phyloP scores from a whole-genome alignment of 202 grass and related monocot species.

The Digitaria exilis region DNA sequence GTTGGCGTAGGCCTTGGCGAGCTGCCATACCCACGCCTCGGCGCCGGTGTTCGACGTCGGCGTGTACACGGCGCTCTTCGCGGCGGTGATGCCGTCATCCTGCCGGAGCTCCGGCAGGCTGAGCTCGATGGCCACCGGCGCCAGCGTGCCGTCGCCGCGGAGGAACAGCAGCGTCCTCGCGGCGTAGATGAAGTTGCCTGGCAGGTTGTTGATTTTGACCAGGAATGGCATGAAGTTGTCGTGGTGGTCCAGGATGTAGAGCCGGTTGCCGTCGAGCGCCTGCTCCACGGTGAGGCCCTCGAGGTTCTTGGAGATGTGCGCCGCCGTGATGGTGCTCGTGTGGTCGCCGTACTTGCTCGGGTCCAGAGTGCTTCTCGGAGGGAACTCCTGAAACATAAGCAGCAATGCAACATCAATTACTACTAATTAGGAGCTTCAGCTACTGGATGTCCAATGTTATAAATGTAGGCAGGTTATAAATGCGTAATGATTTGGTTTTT shows the following conservation, averaged over 20 bases:
- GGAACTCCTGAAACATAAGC: conserved; percentile 49
- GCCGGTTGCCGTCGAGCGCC: conserved; percentile 37
- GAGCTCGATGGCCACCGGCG: background rate
- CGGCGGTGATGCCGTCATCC: background rate
- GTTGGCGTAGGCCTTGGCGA: background rate
- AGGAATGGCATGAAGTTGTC: conserved; percentile 45
- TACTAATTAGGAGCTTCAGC: too few species aligned
- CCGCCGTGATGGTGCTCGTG: conserved; percentile 51
- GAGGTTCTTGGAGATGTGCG: conserved; percentile 45
- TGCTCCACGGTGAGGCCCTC: conserved; percentile 39
- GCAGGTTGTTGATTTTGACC: conserved; percentile 1
- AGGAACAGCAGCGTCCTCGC: background rate
- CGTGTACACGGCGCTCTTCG: background rate
- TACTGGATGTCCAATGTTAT: too few species aligned
- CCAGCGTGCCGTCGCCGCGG: background rate
- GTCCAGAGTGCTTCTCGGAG: conserved; percentile 51
- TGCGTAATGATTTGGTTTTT: too few species aligned
- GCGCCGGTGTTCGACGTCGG: background rate
- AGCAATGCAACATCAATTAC: too few species aligned
- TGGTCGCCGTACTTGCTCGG: conserved; percentile 54
- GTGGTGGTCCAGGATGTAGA: conserved; percentile 59
- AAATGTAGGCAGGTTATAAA: too few species aligned
- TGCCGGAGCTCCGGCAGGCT: background rate
- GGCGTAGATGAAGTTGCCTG: conserved; percentile 18
- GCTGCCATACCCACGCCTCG: background rate